Evolutionary conservation across 1,139 yeast species (phyloP), one percentile per base, ranked within the genome.

Genomic region (Candida sp.): DNA sequence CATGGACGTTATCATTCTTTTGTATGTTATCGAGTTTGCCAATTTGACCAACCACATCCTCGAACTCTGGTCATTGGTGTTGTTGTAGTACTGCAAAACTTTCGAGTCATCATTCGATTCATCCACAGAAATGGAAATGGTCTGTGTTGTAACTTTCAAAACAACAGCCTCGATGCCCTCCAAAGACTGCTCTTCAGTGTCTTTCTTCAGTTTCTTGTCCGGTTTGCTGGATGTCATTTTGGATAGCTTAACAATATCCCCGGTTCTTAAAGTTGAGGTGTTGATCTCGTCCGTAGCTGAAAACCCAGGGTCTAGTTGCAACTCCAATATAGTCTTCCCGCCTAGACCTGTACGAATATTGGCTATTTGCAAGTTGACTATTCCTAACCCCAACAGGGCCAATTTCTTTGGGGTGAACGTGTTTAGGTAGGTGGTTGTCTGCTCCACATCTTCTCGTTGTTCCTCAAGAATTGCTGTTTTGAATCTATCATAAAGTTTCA

Each of bases 1-100:
- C 84, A 93, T 75, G 0, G 96, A 85, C 17, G 88, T 83, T 48
- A 85, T 83, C 97, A 94, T 91, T 55, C 98, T 66, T 57, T 85
- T 85, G 60, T 87, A 89, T 0, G 93, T 87, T 8, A 85, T 73
- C 5, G 88, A 83, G 69, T 82, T 90, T 53, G 86, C 75, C n/a
- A 88, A 69, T 62, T 88, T 85, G 4, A 86, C 85, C 1, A 88
- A 65, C 85, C 88, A 85, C 53, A 86, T 67, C 49, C 84, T 77
- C 12, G 68, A 65, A 40, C 58, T 59, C 17, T 25, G 41, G 47
- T 74, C 80, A 51, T 61, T 67, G 1, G 80, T 75, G 51, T 76
- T 76, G 54, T 80, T 81, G 50, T 77, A 73, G 17, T 84, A 70
- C 22, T 64, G 64, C 40, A 79, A 61, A 7, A 79, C 63, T 37